Conservation (phyloP, 305 asterid genomes). For the Plantago lanceolata region DNA sequence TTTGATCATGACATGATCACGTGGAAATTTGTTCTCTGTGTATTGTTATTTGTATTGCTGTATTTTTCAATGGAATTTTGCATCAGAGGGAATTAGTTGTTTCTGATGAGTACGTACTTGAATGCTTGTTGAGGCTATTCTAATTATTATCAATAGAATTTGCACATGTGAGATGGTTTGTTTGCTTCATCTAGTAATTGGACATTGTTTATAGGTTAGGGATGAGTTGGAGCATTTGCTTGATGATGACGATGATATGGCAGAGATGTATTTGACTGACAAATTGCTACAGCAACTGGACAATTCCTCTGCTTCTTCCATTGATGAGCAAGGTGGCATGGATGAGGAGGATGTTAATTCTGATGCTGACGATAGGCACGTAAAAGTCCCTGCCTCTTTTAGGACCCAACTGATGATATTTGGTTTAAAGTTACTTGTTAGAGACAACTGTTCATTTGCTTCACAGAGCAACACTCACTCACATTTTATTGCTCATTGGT, state of each 20-base stretch:
- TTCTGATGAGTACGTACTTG: neutral
- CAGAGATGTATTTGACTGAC: constrained; percentile 95
- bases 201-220: constrained; percentile 54
- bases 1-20: neutral
- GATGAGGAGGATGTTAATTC: constrained; percentile 44
- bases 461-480: constrained; percentile 8
- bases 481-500: constrained; percentile 46
- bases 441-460: neutral
- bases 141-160: neutral
- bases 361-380: constrained; percentile 59
- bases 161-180: constrained; percentile 6
- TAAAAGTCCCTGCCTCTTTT: constrained; percentile 11
- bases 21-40: neutral
- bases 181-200: constrained; percentile 21
- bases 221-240: constrained; percentile 96
- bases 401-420: neutral
- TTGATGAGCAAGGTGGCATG: constrained; percentile 47
- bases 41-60: neutral
- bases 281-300: constrained; percentile 69
- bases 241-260: constrained; percentile 95
- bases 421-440: neutral
- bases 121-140: neutral
- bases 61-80: neutral
- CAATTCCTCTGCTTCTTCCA: constrained; percentile 50
- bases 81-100: neutral